Evolutionary conservation across 257 asterid genomes (phyloP), one percentile per base, ranked within the genome.

Genomic region (Voacanga thouarsii): DNA sequence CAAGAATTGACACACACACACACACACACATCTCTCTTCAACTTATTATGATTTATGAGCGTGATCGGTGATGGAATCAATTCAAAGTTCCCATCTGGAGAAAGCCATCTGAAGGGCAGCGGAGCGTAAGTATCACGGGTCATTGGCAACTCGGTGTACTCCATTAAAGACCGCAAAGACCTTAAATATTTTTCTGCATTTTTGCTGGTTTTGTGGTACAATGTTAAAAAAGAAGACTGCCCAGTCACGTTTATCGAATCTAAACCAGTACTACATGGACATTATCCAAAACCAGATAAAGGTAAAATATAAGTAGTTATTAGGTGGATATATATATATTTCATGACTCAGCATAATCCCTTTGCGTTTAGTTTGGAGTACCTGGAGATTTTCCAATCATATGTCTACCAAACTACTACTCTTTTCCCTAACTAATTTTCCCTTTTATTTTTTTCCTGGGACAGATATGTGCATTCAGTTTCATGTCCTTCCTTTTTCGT

Each of bases 291-390:
- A 12, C 7, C 24, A 2, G 71, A 72, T 77, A 72, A 77, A 64
- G 73, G 65, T 23, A 5, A 53, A 71, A 10, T 10, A 21, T 41
- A 4, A 28, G 5, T n/a, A n/a, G 45, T n/a, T 33, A 50, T 59
- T 57, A 75, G 63, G 78, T 78, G 80, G 80, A 75, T 39, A 71
- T 21, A 7, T 39, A 55, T 49, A 2, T 33, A 33, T 84, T 71
- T 76, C 53, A 72, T 72, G 83, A 83, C 47, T 72, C 83, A 60
- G 47, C 78, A 49, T 59, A 45, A 43, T 78, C 74, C 23, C 72
- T 11, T 61, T 73, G 65, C 72, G 73, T 28, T 49, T 41, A 19
- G 73, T 28, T 49, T 41, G 14, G 41, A 15, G 12, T 33, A 47
- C 50, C n/a, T 41, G 59, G 51, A 78, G 12, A 74, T 68, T 53